Base-by-base conservation (phyloP, 1,284 basidiomycete genomes). In the Ganoderma sinense region DNA sequence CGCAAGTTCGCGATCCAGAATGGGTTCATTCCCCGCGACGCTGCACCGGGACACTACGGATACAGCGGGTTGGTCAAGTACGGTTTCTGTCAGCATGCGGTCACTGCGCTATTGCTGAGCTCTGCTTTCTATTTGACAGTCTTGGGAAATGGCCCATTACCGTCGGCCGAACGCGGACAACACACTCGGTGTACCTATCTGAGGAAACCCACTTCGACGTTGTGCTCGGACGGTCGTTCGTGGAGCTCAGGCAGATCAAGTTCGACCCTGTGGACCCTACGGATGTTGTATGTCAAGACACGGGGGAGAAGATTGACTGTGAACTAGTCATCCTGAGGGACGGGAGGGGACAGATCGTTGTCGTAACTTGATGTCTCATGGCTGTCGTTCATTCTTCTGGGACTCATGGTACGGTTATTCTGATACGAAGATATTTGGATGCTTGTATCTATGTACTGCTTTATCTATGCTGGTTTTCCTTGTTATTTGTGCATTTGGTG, bases 131-230 rank as follows among this genome's bases (percentile, higher is more conserved):
- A 8, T 33, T 33, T 65, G 51, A 48, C 66, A 85, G 84, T 75
- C 89, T 97, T 51, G 95, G 95, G 14, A 87, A 86, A 66, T 94
- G 95, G 88, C 92, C 95, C 0, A 87, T 95, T 62, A 93, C 90
- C 1, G 80, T 86, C 23, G 84, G 84, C 26, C 78, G 77, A 55
- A 84, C 83, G 31, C 84, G 83, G 74, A 84, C 83, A 1, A 79
- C 75, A 58, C 84, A 84, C 64, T 74, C 86, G 0, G 92, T 95
- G 1, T 94, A 94, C 82, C 85, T 99, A 41, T 94, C 94, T 11
- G 97, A 99, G 80, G 97, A 98, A 81, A 92, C 93, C 29, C 97
- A 98, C 80, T 99, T 99, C 82, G 97, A 98, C 76, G 95, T 98
- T 62, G 94, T 99, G 26, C 87, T 99, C 2, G 97, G 97, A 4